phyloP scores from a whole-genome alignment of 768 basidiomycete genomes.

The Strobilomyces confusus region DNA sequence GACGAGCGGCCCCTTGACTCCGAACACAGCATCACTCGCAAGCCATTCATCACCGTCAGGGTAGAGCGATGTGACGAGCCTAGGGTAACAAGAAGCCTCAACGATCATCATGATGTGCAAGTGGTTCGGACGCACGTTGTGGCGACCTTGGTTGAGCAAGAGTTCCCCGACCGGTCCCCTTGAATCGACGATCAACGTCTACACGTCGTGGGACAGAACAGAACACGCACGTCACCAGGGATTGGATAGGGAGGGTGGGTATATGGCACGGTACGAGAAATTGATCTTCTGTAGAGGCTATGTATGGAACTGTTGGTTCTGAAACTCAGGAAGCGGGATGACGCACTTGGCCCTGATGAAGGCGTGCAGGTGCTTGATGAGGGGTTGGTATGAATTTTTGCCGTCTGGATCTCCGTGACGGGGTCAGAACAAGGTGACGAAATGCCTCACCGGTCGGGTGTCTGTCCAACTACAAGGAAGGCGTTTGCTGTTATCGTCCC shows the following conservation, averaged over 20 bases:
- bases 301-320: background rate
- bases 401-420: conserved; percentile 28
- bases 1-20: conserved; percentile 74
- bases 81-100: conserved; percentile 67
- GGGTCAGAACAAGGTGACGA: background rate
- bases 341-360: conserved; percentile 62
- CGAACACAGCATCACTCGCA: conserved; percentile 73
- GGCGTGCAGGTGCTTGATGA: conserved; percentile 69
- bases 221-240: conserved; percentile 55
- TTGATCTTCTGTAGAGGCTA: conserved; percentile 60
- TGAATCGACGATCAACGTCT: conserved; percentile 9
- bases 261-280: conserved; percentile 69
- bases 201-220: conserved; percentile 3
- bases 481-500: conserved; percentile 50
- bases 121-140: conserved; percentile 78
- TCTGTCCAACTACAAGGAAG: conserved; percentile 35
- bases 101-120: conserved; percentile 74
- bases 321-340: background rate
- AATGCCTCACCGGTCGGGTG: conserved; percentile 37
- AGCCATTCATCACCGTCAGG: conserved; percentile 66
- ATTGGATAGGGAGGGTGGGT: conserved; percentile 70
- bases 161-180: conserved; percentile 73
- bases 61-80: conserved; percentile 70
- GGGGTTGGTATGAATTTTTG: conserved; percentile 42
- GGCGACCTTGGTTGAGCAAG: conserved; percentile 53